Conservation (phyloP, 2,329 filamentous ascomycete species). For the Trichophyton equinum region DNA sequence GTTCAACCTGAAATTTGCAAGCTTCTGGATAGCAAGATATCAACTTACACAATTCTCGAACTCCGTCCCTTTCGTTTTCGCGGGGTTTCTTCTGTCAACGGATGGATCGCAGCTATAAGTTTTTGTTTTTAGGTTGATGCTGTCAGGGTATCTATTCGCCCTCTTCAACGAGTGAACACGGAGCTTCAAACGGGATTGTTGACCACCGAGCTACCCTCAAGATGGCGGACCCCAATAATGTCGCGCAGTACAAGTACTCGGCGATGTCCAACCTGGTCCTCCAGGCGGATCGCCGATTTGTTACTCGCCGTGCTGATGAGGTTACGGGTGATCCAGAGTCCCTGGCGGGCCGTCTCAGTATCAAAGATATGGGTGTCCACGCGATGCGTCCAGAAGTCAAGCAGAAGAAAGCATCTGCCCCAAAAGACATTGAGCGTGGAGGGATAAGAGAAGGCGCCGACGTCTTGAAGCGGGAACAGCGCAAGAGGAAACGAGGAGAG, state of each 20-base stretch:
- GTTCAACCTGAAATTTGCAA: neutral
- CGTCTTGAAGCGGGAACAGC: conserved; percentile 69
- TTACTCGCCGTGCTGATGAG: conserved; percentile 84
- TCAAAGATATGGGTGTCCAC: conserved; percentile 85
- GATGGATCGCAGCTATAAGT: neutral
- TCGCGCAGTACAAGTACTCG: conserved; percentile 97
- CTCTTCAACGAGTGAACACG: neutral
- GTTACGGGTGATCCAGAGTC: conserved; percentile 95
- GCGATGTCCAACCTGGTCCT: conserved; percentile 99
- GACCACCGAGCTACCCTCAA: conserved; percentile 17
- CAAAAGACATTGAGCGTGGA: conserved; percentile 62
- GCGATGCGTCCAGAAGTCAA: conserved; percentile 67
- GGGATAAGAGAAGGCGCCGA: conserved; percentile 68
- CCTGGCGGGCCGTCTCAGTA: conserved; percentile 81
- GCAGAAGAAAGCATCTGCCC: conserved; percentile 58
- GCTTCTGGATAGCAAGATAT: neutral
- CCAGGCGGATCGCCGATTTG: conserved; percentile 96
- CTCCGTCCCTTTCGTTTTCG: neutral
- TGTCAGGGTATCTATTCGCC: neutral
- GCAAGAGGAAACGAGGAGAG: conserved; percentile 70
- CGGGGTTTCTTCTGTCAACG: neutral
- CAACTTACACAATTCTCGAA: neutral
- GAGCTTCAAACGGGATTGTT: neutral
- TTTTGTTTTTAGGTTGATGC: neutral
- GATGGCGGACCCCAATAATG: conserved; percentile 63